Evolutionary conservation across 208 protist genomes (phyloP).

Genomic region (Leishmania guyanensis): DNA sequence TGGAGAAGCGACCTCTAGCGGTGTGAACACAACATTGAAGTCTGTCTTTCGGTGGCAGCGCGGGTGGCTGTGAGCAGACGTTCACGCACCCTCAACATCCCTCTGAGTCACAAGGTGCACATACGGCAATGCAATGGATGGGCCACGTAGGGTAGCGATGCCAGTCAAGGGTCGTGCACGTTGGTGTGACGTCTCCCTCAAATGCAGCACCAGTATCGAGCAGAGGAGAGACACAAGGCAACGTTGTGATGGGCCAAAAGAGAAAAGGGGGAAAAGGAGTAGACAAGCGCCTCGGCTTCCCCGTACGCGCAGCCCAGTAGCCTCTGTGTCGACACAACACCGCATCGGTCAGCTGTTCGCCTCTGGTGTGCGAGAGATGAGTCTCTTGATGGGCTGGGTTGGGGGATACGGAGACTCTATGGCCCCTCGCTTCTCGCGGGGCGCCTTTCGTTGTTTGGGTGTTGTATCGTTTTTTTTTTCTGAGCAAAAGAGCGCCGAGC

Average conservation of each 20-base stretch:
- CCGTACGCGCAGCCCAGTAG: not conserved
- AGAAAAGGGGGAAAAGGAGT: not conserved
- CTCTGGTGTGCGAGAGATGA: not conserved
- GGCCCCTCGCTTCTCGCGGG: not conserved
- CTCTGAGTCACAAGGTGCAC: not conserved
- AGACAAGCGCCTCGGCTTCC: not conserved
- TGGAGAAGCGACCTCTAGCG: not conserved
- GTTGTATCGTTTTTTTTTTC: not conserved
- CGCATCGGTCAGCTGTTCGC: not conserved
- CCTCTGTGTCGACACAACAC: not conserved
- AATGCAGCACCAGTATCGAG: not conserved
- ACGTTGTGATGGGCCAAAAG: not conserved
- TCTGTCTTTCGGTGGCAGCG: not conserved
- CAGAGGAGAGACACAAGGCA: not conserved
- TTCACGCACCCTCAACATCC: not conserved
- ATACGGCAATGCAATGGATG: not conserved
- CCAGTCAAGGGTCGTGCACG: not conserved
- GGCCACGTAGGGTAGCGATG: not conserved
- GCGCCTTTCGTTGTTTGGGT: not conserved
- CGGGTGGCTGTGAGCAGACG: not conserved
- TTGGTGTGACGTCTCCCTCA: not conserved
- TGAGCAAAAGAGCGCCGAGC: not conserved
- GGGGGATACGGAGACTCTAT: not conserved
- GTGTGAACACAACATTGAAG: not conserved
- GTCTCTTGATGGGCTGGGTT: not conserved